Conservation (phyloP, 164 flowering plant species). For the Umbellularia californica region DNA sequence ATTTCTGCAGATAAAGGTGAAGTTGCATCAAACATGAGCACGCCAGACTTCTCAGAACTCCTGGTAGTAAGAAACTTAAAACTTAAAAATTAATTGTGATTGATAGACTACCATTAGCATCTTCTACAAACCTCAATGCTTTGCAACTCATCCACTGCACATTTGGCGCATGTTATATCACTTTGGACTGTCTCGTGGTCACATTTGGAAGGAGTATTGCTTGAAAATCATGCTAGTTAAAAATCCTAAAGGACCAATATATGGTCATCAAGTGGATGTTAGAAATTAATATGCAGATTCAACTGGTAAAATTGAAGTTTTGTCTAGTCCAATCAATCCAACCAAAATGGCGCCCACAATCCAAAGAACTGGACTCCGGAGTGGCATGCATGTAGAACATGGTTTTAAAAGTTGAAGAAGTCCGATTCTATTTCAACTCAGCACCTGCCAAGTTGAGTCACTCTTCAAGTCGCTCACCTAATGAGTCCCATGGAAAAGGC, state of each 20-base stretch:
- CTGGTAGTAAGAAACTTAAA: conserved; percentile 39
- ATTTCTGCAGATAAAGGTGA: conserved; percentile 11
- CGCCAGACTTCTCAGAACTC: conserved; percentile 42
- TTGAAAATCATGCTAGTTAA: background rate
- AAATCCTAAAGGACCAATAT: background rate
- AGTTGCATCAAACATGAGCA: conserved; percentile 11
- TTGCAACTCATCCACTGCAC: background rate
- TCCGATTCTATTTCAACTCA: too few species aligned
- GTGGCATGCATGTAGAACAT: background rate
- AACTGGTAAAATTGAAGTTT: too few species aligned
- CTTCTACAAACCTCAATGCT: background rate
- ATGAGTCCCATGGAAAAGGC: too few species aligned
- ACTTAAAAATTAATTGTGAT: background rate
- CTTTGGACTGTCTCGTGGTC: background rate
- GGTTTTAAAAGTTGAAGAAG: too few species aligned
- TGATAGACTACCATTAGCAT: background rate
- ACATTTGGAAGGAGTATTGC: background rate
- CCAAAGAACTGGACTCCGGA: background rate
- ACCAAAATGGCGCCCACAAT: background rate
- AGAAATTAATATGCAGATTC: background rate
- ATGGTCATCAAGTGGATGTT: background rate
- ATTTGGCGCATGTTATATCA: background rate
- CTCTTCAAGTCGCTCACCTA: too few species aligned
- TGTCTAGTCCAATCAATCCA: background rate
- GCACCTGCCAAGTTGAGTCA: too few species aligned